Base-by-base conservation (phyloP, 1,139 yeast genomes). In the Yamadazyma friedrichii region DNA sequence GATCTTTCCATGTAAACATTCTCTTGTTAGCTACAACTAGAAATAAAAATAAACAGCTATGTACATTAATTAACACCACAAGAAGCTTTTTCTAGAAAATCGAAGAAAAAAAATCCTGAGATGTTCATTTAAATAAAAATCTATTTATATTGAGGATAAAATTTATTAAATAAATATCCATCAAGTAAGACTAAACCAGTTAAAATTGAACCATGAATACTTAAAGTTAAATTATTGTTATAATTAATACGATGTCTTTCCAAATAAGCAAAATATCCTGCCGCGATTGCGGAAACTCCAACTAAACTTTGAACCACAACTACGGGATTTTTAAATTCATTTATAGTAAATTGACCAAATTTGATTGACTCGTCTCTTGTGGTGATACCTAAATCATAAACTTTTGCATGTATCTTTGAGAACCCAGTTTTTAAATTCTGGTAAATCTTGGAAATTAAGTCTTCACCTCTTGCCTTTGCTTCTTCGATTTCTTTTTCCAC, bases 121-220 rank as follows among this genome's bases (percentile, higher is more conserved):
- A 20, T 20, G 24, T 20, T 20, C 24, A 20, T 20, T 20, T 20
- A 20, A 20, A 20, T 20, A 20, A 20, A 20, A 20, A 33, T 34
- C 39, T 47, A 44, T 38, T 51, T 51, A 42, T 51, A 51, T 39
- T 50, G 44, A 6, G 48, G 48, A 58, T 80, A 81, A 61, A 66
- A 79, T 52, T 68, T 76, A 48, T 61, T 62, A 55, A 81, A 79
- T 49, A 80, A 63, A 47, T 62, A 68, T 3, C 77, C 79, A 54
- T 82, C 86, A 44, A 75, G 65, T 44, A 76, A 67, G 32, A 80
- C 69, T 46, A 78, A 67, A 3, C 81, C 84, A 15, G 81, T 72
- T 36, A 78, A 64, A 31, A 80, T 70, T 10, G 79, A 70, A 6
- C 78, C 78, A 47, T 79, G 80, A 35, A 77, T 62, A 39, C 76